Evolutionary conservation across 768 basidiomycete species (phyloP).

Genomic region (Hypsizygus marmoreus): DNA sequence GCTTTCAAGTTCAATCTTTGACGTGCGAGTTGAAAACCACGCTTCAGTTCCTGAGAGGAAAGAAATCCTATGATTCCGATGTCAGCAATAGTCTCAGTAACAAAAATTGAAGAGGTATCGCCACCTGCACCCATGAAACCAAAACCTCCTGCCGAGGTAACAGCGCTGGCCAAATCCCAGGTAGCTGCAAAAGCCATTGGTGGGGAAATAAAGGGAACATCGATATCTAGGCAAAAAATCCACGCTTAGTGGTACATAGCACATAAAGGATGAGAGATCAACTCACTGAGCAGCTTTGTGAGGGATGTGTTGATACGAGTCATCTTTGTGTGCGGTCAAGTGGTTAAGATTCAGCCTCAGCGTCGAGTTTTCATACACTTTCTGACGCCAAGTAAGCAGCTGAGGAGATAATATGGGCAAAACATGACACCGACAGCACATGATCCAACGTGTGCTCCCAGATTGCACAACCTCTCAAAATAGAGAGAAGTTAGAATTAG

Average conservation of each 20-base stretch:
- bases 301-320: constrained; percentile 12
- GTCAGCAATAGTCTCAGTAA: constrained; percentile 2
- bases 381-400: too few relatives aligned
- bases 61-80: constrained; percentile 34
- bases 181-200: constrained; percentile 53
- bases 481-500: too few relatives aligned
- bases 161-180: constrained; percentile 38
- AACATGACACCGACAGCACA: too few relatives aligned
- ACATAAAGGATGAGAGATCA: not conserved
- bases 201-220: constrained; percentile 53
- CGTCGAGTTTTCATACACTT: too few relatives aligned
- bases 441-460: too few relatives aligned
- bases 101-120: constrained; percentile 18
- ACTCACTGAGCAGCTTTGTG: constrained; percentile 11
- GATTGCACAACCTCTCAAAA: too few relatives aligned
- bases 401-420: too few relatives aligned
- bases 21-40: constrained; percentile 42
- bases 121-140: constrained; percentile 55
- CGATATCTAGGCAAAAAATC: constrained; percentile 33
- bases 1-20: constrained; percentile 26
- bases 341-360: too few relatives aligned
- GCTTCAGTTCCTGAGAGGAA: constrained; percentile 30
- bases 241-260: not conserved
- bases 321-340: too few relatives aligned
- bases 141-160: constrained; percentile 54